Percentiles rank a stretch among this genome's conserved stretches.
These are phyloP conservation scores for Coleophoma eucalyptorum DNA, from an alignment of 2,329 filamentous ascomycete species.

Conservation along the genomic window DNA sequence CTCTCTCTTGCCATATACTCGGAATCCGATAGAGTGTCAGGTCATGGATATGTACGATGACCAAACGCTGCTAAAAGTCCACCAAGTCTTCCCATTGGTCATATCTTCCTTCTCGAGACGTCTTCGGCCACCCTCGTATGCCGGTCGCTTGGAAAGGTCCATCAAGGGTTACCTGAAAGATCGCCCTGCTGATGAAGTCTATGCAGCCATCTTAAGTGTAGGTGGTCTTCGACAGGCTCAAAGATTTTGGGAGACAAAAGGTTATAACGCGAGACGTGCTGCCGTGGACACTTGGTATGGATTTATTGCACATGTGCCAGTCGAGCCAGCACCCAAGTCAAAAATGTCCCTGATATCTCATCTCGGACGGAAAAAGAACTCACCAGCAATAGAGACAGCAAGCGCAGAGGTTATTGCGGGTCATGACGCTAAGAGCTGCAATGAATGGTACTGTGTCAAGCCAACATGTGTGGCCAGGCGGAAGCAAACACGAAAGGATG, in stretches of 20 bases:
- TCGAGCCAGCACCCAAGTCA: conserved; percentile 39
- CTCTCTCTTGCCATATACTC: conserved; percentile 48
- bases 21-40: conserved; percentile 58
- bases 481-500: conserved; percentile 24
- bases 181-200: conserved; percentile 58
- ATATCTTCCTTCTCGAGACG: conserved; percentile 62
- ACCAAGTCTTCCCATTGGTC: conserved; percentile 61
- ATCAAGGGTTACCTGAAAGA: conserved; percentile 61
- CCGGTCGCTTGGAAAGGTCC: conserved; percentile 57
- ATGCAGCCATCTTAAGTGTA: conserved; percentile 55
- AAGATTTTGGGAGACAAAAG: conserved; percentile 62
- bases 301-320: conserved; percentile 41
- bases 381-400: conserved; percentile 5
- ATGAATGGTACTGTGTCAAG: conserved; percentile 30
- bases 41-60: conserved; percentile 65
- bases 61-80: conserved; percentile 56
- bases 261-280: conserved; percentile 56
- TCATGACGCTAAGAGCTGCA: conserved; percentile 22
- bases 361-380: conserved; percentile 55
- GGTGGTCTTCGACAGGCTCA: conserved; percentile 61
- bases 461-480: conserved; percentile 21
- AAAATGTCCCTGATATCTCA: conserved; percentile 42
- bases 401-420: conserved; percentile 16
- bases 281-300: conserved; percentile 59
- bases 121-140: conserved; percentile 60